A percentile compares a stretch with the other conserved stretches of the same genome.
Evolutionary conservation across 352 stramenopile genomes (phyloP).

Genomic region (Globisporangium cederbergense): DNA sequence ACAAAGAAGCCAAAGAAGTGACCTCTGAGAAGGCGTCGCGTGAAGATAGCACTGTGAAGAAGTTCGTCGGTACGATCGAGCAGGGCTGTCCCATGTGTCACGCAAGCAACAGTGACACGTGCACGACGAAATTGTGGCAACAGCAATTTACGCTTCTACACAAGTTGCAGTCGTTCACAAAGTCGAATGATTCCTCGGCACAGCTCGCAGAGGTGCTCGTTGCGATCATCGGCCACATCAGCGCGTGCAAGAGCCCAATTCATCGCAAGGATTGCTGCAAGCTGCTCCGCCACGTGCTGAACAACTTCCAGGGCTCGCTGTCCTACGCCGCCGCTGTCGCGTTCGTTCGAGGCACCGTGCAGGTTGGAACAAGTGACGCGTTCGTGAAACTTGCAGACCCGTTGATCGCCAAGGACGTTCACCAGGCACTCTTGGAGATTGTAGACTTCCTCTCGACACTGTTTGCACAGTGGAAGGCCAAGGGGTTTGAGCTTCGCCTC

Average conservation of each 20-base stretch:
- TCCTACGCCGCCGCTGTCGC: constrained; percentile 33
- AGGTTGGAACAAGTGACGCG: constrained; percentile 21
- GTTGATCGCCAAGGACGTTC: constrained; percentile 23
- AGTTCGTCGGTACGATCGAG: not conserved
- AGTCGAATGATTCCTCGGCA: constrained; percentile 32
- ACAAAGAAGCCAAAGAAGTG: not conserved
- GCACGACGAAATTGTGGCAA: constrained; percentile 32
- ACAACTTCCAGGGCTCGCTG: constrained; percentile 31
- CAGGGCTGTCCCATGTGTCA: not conserved
- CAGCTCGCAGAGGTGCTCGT: constrained; percentile 41
- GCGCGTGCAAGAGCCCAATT: constrained; percentile 24
- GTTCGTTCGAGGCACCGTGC: constrained; percentile 33
- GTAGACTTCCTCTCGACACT: constrained; percentile 26
- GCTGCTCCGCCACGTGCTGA: constrained; percentile 44
- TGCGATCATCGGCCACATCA: constrained; percentile 40
- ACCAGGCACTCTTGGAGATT: constrained; percentile 23
- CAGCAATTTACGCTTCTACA: constrained; percentile 50
- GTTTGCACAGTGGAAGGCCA: constrained; percentile 26
- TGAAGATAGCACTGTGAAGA: not conserved
- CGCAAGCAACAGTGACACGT: constrained; percentile 1
- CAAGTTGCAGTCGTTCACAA: constrained; percentile 37
- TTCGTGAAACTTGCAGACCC: constrained; percentile 24
- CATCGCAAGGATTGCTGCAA: constrained; percentile 44
- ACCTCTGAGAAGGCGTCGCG: not conserved
- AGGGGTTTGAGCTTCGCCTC: constrained; percentile 22